These are phyloP conservation scores for Copromyces sp. DNA, from an alignment of 495 filamentous ascomycete species.

Conservation along the genomic window DNA sequence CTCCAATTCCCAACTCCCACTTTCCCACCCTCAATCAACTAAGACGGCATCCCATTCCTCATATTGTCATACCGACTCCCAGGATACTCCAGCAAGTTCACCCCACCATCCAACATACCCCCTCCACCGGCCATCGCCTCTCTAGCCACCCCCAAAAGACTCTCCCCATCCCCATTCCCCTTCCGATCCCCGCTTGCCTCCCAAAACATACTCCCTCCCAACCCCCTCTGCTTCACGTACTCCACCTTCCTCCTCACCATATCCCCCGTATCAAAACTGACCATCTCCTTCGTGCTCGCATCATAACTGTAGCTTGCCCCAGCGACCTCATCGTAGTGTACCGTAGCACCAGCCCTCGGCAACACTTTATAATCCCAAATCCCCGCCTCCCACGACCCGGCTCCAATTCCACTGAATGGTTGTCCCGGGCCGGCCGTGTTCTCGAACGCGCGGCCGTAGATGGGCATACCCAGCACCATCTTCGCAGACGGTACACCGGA, in stretches of 20 bases:
- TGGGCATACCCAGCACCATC: conserved; percentile 74
- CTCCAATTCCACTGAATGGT: conserved; percentile 54
- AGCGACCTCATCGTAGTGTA: conserved; percentile 32
- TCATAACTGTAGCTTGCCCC: conserved; percentile 67
- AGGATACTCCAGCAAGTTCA: conserved; percentile 33
- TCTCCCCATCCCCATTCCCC: conserved; percentile 35
- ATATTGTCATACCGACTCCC: conserved; percentile 35
- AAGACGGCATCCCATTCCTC: conserved; percentile 6
- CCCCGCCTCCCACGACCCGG: conserved; percentile 62
- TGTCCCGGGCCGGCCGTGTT: conserved; percentile 59
- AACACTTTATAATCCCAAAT: conserved; percentile 76
- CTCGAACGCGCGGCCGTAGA: conserved; percentile 75
- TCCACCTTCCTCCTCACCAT: conserved; percentile 52
- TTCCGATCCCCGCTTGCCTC: conserved; percentile 65
- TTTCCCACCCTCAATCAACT: not conserved
- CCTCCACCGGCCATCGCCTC: conserved; percentile 17
- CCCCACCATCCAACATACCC: conserved; percentile 15
- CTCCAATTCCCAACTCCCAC: not conserved
- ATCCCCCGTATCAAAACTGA: conserved; percentile 64
- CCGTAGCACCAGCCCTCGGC: conserved; percentile 37
- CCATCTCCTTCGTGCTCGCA: conserved; percentile 40
- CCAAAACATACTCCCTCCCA: conserved; percentile 90
- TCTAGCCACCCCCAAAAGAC: conserved; percentile 49
- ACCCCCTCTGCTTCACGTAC: conserved; percentile 50
- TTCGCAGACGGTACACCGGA: conserved; percentile 53